Conservation (phyloP, 345 rosid genomes). For the Linum trigynum region DNA sequence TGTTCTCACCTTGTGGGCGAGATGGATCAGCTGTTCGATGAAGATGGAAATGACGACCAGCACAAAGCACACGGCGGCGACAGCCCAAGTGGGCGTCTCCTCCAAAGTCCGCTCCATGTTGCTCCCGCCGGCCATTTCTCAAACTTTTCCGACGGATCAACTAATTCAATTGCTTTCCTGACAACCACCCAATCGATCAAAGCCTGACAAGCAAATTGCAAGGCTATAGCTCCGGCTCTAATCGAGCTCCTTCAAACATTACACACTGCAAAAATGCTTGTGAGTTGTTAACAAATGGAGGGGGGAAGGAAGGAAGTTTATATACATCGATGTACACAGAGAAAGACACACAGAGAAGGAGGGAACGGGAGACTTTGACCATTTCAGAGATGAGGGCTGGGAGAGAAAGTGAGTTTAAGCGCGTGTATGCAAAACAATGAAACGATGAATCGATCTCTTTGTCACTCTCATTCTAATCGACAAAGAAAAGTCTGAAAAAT, state of each 20-base stretch:
- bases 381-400: not conserved
- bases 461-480: too few species aligned
- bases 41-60: slow-evolving; percentile 57
- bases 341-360: too few species aligned
- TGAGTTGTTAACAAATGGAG: too few species aligned
- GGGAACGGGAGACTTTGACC: slow-evolving; percentile 8
- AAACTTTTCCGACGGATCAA: not conserved
- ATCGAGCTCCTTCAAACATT: too few species aligned
- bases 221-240: too few species aligned
- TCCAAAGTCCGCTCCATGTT: slow-evolving; percentile 38
- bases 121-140: slow-evolving; percentile 9
- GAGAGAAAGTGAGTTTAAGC: not conserved
- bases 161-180: too few species aligned
- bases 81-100: slow-evolving; percentile 86
- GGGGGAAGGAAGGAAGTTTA: too few species aligned
- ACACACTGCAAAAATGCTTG: not conserved
- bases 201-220: not conserved
- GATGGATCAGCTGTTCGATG: slow-evolving; percentile 59
- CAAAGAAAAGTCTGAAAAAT: too few species aligned
- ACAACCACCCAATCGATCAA: too few species aligned
- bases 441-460: too few species aligned
- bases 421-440: not conserved
- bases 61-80: slow-evolving; percentile 70
- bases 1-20: slow-evolving; percentile 38
- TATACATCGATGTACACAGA: too few species aligned